Conservation (phyloP, 2,329 filamentous ascomycete species). For the Aspergillus neoniger region DNA sequence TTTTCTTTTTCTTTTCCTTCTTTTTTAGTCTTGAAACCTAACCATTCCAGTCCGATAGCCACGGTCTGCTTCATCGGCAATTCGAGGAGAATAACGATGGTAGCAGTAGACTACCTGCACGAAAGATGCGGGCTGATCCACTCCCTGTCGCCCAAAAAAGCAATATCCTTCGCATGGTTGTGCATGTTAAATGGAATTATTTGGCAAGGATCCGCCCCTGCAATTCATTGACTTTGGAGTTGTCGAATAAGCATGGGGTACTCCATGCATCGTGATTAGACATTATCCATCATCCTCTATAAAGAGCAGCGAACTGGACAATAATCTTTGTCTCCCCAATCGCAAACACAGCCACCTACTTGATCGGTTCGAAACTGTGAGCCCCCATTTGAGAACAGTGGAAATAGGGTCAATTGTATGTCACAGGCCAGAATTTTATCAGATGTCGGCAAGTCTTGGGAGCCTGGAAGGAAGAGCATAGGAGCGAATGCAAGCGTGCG, state of each 20-base stretch:
- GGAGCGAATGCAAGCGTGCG: not conserved
- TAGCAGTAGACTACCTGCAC: slow-evolving; percentile 21
- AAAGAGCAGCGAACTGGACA: not conserved
- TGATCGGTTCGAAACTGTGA: not conserved
- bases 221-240: slow-evolving; percentile 4
- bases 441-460: not conserved
- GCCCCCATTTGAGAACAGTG: not conserved
- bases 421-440: not conserved
- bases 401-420: not conserved
- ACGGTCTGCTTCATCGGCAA: slow-evolving; percentile 9
- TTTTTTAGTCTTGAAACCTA: slow-evolving; percentile 9
- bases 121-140: slow-evolving; percentile 21
- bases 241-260: slow-evolving; percentile 3
- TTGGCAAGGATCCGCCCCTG: slow-evolving; percentile 15
- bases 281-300: not conserved
- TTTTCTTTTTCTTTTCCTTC: not conserved
- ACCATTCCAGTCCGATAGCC: slow-evolving; percentile 6
- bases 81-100: slow-evolving; percentile 8
- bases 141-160: slow-evolving; percentile 12
- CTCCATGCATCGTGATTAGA: slow-evolving; percentile 1
- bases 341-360: not conserved
- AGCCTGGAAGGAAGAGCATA: not conserved
- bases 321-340: not conserved
- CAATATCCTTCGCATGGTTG: slow-evolving; percentile 12
- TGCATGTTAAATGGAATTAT: slow-evolving; percentile 18